Percentiles rank a stretch among this genome's conserved stretches.
These are phyloP conservation scores for Carallia brachiata DNA, from an alignment of 345 rosid genomes.

Conservation along the genomic window DNA sequence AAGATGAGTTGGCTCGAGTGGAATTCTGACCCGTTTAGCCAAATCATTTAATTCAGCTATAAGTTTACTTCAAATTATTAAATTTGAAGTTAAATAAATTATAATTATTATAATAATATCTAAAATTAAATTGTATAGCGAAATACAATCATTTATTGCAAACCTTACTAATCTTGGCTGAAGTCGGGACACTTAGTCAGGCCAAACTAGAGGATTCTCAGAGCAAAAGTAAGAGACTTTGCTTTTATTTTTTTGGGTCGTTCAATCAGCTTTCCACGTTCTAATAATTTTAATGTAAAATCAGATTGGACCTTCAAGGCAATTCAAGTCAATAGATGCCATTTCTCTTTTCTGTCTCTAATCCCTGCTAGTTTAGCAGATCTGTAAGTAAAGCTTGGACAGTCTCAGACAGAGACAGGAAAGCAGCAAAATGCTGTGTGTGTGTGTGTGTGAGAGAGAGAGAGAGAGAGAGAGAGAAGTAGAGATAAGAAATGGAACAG, in stretches of 20 bases:
- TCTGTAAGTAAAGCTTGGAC: constrained; percentile 18
- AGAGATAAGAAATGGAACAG: constrained; percentile 12
- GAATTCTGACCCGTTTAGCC: too few relatives aligned
- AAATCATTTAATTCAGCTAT: too few relatives aligned
- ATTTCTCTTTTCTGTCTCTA: not conserved
- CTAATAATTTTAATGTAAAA: constrained; percentile 13
- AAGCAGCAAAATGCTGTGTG: not conserved
- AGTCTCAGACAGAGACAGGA: constrained; percentile 11
- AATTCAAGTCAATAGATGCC: constrained; percentile 14
- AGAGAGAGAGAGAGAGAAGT: not conserved
- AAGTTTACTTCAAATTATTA: too few relatives aligned
- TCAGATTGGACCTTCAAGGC: constrained; percentile 12
- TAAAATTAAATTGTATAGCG: too few relatives aligned
- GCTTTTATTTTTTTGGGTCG: not conserved
- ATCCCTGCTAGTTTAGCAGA: constrained; percentile 21
- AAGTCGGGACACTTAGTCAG: constrained; percentile 23
- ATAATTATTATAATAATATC: too few relatives aligned
- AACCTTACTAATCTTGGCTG: constrained; percentile 24
- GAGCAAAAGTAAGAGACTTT: not conserved
- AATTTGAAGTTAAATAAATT: too few relatives aligned
- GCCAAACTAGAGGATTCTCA: constrained; percentile 33
- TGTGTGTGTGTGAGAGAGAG: not conserved
- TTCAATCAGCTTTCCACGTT: constrained; percentile 7
- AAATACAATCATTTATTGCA: constrained; percentile 14
- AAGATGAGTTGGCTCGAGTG: too few relatives aligned